phyloP scores from a whole-genome alignment of 1,284 basidiomycete genomes.

The Amylostereum chailletii region DNA sequence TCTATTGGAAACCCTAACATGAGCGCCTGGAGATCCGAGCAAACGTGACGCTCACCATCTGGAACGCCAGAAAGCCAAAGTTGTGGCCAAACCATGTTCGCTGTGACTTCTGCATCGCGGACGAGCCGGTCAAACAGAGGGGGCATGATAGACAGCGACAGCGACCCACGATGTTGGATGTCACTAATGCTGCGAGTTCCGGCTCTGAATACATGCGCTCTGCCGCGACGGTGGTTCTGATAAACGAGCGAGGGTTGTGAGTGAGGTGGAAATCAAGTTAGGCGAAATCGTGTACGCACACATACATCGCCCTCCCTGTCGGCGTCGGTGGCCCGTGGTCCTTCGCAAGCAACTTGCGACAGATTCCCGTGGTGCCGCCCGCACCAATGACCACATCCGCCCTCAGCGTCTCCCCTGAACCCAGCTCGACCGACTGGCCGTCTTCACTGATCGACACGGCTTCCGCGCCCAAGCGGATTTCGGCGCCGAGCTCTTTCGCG shows the following conservation, averaged over 20 bases:
- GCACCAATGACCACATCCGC: slow-evolving; percentile 61
- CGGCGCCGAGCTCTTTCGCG: slow-evolving; percentile 34
- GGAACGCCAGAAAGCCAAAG: slow-evolving; percentile 18
- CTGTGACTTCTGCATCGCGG: slow-evolving; percentile 5
- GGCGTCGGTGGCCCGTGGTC: slow-evolving; percentile 14
- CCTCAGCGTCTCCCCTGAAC: slow-evolving; percentile 34
- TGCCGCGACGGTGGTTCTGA: slow-evolving; percentile 34
- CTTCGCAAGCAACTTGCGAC: slow-evolving; percentile 22
- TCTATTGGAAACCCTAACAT: slow-evolving; percentile 13
- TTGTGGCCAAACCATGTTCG: slow-evolving; percentile 14
- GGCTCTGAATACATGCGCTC: slow-evolving; percentile 28
- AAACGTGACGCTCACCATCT: slow-evolving; percentile 20
- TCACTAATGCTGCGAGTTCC: slow-evolving; percentile 13
- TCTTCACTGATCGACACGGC: slow-evolving; percentile 32
- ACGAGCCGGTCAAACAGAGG: neutral
- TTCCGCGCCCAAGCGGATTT: slow-evolving; percentile 28
- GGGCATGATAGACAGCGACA: too few species aligned
- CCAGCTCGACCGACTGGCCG: slow-evolving; percentile 24
- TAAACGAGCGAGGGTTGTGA: slow-evolving; percentile 3
- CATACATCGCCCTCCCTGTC: slow-evolving; percentile 29
- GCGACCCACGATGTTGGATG: too few species aligned
- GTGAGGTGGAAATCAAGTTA: neutral
- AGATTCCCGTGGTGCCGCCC: slow-evolving; percentile 39
- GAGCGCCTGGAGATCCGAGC: neutral
- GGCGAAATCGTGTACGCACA: slow-evolving; percentile 24